Evolutionary conservation across 176 grass and related monocot genomes (phyloP).

Genomic region (bread wheat (Triticum aestivum)): DNA sequence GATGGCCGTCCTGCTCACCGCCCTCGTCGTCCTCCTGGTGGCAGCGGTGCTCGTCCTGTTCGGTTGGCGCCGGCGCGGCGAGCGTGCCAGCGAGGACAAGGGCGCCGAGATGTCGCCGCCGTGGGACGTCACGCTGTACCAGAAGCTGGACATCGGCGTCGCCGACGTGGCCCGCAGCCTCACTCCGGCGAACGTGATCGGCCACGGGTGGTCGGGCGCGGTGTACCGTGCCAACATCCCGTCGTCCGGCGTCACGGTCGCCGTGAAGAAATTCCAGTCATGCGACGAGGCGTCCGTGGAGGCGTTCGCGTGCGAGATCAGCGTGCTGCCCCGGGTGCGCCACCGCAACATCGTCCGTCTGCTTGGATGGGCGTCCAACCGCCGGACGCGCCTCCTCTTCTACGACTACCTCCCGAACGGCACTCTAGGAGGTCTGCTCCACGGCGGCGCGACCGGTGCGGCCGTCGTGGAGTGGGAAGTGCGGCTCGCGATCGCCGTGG

Average conservation of each 20-base stretch:
- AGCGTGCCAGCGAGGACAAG: slow-evolving; percentile 28
- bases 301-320: slow-evolving; percentile 73
- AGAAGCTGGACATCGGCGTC: slow-evolving; percentile 80
- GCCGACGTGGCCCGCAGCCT: slow-evolving; percentile 59
- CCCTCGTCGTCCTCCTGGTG: slow-evolving; percentile 41
- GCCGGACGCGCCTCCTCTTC: slow-evolving; percentile 70
- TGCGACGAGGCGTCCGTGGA: slow-evolving; percentile 54
- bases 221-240: slow-evolving; percentile 68
- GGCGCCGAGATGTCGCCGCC: slow-evolving; percentile 64
- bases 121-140: slow-evolving; percentile 86
- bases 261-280: slow-evolving; percentile 78
- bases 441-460: background rate
- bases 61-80: slow-evolving; percentile 30
- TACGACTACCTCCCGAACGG: slow-evolving; percentile 94
- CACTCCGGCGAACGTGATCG: slow-evolving; percentile 62
- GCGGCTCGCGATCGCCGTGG: slow-evolving; percentile 67
- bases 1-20: slow-evolving; percentile 67
- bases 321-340: slow-evolving; percentile 67
- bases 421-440: slow-evolving; percentile 63
- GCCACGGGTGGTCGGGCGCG: slow-evolving; percentile 64
- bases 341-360: slow-evolving; percentile 87
- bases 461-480: slow-evolving; percentile 82
- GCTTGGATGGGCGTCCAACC: slow-evolving; percentile 83
- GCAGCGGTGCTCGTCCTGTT: slow-evolving; percentile 35
- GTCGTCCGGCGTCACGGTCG: slow-evolving; percentile 41